These are phyloP conservation scores for Pichia sp. DNA, from an alignment of 1,139 yeast species.

Conservation along the genomic window DNA sequence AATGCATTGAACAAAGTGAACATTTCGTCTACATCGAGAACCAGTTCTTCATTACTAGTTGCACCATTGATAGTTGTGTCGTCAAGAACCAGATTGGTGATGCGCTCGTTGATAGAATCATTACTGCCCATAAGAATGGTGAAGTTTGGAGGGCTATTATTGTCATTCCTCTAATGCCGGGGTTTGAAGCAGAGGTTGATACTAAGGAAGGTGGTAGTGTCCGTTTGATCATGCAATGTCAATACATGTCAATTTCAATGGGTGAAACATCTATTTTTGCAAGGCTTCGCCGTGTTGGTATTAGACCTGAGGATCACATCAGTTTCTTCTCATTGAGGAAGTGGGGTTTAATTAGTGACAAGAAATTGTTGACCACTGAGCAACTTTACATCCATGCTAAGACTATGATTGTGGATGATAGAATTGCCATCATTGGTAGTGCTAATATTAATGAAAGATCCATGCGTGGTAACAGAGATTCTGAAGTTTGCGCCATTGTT, in stretches of 20 bases:
- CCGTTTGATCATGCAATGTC: constrained; percentile 95
- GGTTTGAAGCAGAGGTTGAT: constrained; percentile 91
- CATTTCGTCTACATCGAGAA: constrained; percentile 93
- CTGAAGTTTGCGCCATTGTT: constrained; percentile 85
- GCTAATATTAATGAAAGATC: constrained; percentile 96
- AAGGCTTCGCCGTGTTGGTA: constrained; percentile 68
- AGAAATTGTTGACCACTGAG: constrained; percentile 72
- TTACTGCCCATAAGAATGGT: constrained; percentile 73
- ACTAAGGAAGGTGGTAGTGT: constrained; percentile 91
- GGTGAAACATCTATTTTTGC: constrained; percentile 90
- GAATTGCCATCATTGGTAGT: constrained; percentile 89
- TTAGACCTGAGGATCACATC: constrained; percentile 79
- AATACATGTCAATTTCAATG: constrained; percentile 85
- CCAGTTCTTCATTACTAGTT: constrained; percentile 76
- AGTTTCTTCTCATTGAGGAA: constrained; percentile 88
- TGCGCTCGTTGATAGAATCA: constrained; percentile 91
- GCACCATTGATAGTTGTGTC: constrained; percentile 77
- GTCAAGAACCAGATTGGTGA: constrained; percentile 91
- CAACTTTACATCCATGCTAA: constrained; percentile 94
- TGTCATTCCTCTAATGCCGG: constrained; percentile 95
- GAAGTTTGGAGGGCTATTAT: constrained; percentile 86
- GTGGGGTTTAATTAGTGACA: constrained; percentile 89
- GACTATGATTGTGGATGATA: constrained; percentile 86
- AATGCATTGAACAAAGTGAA: constrained; percentile 83
- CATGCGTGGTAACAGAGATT: constrained; percentile 88